Conservation (phyloP, 1,284 basidiomycete genomes). For the Wolfiporia cocos region DNA sequence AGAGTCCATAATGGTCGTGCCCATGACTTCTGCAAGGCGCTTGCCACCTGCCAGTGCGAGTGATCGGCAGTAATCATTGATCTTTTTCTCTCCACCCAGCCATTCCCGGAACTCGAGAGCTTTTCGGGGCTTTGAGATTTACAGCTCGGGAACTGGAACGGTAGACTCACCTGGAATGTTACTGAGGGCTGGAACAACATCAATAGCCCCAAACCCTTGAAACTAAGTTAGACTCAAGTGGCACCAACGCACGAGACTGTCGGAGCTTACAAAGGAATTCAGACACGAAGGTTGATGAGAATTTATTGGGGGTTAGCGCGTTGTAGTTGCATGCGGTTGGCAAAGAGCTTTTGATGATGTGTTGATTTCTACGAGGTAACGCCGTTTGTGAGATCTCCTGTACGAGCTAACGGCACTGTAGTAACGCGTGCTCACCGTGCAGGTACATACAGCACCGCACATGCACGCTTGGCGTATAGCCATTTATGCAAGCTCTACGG, state of each 20-base stretch:
- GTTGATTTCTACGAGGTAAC: slow-evolving; percentile 53
- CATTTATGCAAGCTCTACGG: slow-evolving; percentile 71
- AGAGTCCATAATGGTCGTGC: slow-evolving; percentile 52
- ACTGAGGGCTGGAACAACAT: slow-evolving; percentile 47
- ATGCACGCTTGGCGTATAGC: slow-evolving; percentile 65
- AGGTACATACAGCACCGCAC: slow-evolving; percentile 72
- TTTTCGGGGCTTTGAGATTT: slow-evolving; percentile 12
- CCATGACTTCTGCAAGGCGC: slow-evolving; percentile 52
- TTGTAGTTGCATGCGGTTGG: slow-evolving; percentile 58
- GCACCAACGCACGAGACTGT: no score
- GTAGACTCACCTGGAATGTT: slow-evolving; percentile 39
- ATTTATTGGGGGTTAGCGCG: slow-evolving; percentile 17
- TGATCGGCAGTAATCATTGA: slow-evolving; percentile 67
- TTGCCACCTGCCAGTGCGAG: slow-evolving; percentile 70
- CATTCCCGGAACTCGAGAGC: slow-evolving; percentile 72
- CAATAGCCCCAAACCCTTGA: slow-evolving; percentile 69
- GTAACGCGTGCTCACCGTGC: slow-evolving; percentile 39
- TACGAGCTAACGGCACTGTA: no score
- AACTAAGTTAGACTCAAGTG: no score
- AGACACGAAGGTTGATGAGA: slow-evolving; percentile 35
- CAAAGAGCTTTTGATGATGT: slow-evolving; percentile 62
- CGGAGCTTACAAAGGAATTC: slow-evolving; percentile 44
- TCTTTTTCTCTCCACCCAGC: slow-evolving; percentile 76
- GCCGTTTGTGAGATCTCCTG: no score
- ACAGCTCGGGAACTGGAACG: background rate